Evolutionary conservation across 306 rosid species (phyloP), one percentile per base, ranked within the genome.

Genomic region (Begonia peltatifolia): DNA sequence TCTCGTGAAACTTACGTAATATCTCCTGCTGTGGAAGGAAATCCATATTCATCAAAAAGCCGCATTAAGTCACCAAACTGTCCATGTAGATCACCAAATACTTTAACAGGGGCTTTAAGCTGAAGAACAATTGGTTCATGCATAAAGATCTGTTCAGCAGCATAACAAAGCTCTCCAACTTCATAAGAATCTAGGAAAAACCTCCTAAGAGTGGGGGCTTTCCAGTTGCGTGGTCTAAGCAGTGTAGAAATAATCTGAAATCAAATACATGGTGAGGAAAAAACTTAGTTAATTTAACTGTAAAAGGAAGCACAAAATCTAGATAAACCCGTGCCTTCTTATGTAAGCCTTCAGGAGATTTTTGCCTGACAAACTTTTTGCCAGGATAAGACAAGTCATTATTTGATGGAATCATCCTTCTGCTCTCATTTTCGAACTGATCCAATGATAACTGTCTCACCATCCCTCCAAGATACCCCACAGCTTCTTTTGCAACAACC

Each of bases 51-150:
- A 84, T 87, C 99, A 65, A 92, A 87, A 58, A 92, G 76, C 65
- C 99, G 85, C 99, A 92, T 92, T 73, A 92, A 77, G 68, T 92
- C 99, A 72, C 99, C 99, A 73, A 92, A 92, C 77, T 92, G 96
- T 67, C 96, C 96, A 71, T 92, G 99, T 70, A 92, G 99, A 81
- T 92, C 99, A 15, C 99, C 99, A 64, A 92, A 92, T 70, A 92
- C 87, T 77, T 92, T 92, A 66, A 92, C 62, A 12, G 96, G 99
- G 55, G 99, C 99, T 75, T 83, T 92, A 62, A 92, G 83, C 81
- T 87, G 94, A 69, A 92, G 96, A 74, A 92, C 96, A 42, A 94
- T 92, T 15, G 83, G 88, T 63, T 92, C 99, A 12, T 92, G 93
- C 89, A 87, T 86, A 76, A 92, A 92, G 66, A 92, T 81, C 76